Conservation (phyloP, 768 basidiomycete species). For the Suillus decipiens region DNA sequence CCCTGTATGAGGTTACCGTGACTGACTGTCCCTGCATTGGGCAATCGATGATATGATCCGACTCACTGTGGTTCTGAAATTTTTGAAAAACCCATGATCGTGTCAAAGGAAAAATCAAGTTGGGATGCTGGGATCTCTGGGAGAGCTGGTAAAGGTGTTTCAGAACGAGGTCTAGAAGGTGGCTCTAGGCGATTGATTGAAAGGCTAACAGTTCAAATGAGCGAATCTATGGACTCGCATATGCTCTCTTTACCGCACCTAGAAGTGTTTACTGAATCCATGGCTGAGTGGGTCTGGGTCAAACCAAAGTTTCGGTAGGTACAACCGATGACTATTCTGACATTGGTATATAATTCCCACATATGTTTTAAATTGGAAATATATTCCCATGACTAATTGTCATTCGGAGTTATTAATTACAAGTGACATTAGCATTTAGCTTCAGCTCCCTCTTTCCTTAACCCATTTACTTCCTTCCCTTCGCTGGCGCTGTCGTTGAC, state of each 20-base stretch:
- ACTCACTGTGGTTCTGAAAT: conserved; percentile 49
- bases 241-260: conserved; percentile 23
- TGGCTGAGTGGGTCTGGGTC: conserved; percentile 14
- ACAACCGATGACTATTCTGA: conserved; percentile 2
- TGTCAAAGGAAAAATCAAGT: conserved; percentile 42
- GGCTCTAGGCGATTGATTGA: conserved; percentile 22
- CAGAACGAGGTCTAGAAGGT: conserved; percentile 18
- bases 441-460: conserved; percentile 20
- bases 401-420: conserved; percentile 33
- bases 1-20: conserved; percentile 30
- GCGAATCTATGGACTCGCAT: conserved; percentile 13
- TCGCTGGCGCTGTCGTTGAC: conserved; percentile 20
- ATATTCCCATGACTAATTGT: conserved; percentile 23
- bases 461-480: conserved; percentile 13
- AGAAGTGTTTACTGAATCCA: conserved; percentile 25
- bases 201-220: conserved; percentile 27
- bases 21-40: conserved; percentile 32
- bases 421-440: conserved; percentile 20
- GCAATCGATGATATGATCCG: conserved; percentile 23
- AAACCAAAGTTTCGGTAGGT: background rate
- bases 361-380: conserved; percentile 12
- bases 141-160: conserved; percentile 35
- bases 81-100: conserved; percentile 39
- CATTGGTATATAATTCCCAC: conserved; percentile 1
- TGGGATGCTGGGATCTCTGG: conserved; percentile 56